Evolutionary conservation across 805 yeast species (phyloP), one percentile per base, ranked within the genome.

Genomic region (Wickerhamomyces alni): DNA sequence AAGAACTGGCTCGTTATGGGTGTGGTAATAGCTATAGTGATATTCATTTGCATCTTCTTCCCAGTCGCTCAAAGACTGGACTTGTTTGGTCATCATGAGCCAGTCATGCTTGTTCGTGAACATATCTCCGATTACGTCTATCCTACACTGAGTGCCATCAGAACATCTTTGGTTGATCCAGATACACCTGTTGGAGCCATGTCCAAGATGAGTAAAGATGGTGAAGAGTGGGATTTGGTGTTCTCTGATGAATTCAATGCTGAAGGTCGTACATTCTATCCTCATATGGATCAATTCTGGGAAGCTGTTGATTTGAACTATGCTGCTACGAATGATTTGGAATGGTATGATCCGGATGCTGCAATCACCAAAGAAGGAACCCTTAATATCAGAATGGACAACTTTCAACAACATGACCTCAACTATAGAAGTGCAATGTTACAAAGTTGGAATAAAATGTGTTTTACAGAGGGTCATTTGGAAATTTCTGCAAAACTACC

Each of bases 111-210:
- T 4, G 33, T 37, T 9, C 32, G 28, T 28, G 43, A 42, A 13
- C 26, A 39, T n/a, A 9, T 42, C 5, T 21, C 36, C 8, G 46
- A 39, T 29, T 42, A 39, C 27, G 15, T 39, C 12, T 84, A 82
- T 53, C 80, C 81, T 4, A 60, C 61, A 12, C 64, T 84, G 30
- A 54, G 72, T 26, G 80, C 86, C 1, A 70, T 83, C 38, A 65
- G 93, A 46, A 67, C 82, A 0, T 45, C 59, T n/a, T 61, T 84
- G 34, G 63, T 85, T 13, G 94, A 85, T 53, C 75, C 78, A 3
- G 93, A 84, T 54, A 84, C 93, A 3, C 93, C 91, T 0, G 30
- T 44, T 3, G 54, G 54, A 1, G 75, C 72, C 5, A 38, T 41
- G 31, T 65, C 72, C 0, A 74, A 70, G 41, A 48, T 36, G 8